Conservation (phyloP, 768 basidiomycete genomes). For the Leccinum disarticulatum region DNA sequence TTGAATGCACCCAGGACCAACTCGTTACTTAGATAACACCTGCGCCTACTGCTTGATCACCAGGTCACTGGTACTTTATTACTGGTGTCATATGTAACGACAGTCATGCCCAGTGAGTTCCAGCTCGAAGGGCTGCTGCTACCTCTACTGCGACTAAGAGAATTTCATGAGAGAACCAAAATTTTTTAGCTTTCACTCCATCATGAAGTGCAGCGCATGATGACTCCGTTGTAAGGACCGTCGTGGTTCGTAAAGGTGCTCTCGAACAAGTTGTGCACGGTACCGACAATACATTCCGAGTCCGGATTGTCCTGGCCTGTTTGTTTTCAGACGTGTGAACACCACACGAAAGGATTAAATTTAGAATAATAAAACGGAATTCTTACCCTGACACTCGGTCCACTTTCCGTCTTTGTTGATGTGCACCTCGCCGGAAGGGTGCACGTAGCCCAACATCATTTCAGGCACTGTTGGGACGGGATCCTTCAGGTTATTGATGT, state of each 20-base stretch:
- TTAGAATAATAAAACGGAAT: neutral
- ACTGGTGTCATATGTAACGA: neutral
- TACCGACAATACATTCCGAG: constrained; percentile 23
- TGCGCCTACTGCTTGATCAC: too few species aligned
- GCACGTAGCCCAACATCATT: constrained; percentile 37
- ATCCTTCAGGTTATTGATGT: constrained; percentile 51
- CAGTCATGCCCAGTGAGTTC: neutral
- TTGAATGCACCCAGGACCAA: neutral
- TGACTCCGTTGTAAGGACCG: constrained; percentile 34
- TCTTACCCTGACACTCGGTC: constrained; percentile 49
- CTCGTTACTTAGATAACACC: neutral
- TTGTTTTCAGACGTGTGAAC: neutral
- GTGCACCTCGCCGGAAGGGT: constrained; percentile 42
- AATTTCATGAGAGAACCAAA: neutral
- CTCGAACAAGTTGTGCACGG: constrained; percentile 41
- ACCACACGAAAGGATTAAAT: neutral
- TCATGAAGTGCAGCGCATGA: constrained; percentile 14
- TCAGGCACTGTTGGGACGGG: constrained; percentile 35
- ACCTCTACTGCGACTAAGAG: neutral
- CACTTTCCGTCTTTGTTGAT: constrained; percentile 45
- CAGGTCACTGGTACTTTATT: neutral
- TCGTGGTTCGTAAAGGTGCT: constrained; percentile 45
- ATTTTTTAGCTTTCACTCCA: neutral
- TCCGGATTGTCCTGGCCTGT: constrained; percentile 61
- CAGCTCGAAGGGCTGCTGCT: neutral